Evolutionary conservation across 2,329 filamentous ascomycete genomes (phyloP).

Genomic region (Sclerotinia nivalis): DNA sequence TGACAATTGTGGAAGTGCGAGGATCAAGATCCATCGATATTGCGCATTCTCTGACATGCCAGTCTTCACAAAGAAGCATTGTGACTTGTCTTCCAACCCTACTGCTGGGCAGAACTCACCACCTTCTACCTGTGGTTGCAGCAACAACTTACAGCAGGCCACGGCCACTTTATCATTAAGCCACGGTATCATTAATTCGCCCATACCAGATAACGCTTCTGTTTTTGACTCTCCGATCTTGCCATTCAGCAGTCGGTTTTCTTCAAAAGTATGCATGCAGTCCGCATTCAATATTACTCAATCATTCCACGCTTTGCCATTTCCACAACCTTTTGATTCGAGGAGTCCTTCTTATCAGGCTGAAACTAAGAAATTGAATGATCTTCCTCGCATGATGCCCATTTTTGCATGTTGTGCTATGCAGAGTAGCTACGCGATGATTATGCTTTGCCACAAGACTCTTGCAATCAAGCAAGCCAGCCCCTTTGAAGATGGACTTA

Average conservation of each 20-base stretch:
- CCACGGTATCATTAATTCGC: conserved; percentile 16
- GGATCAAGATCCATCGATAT: conserved; percentile 55
- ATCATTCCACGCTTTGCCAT: conserved; percentile 50
- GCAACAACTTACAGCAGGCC: conserved; percentile 10
- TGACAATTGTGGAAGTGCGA: conserved; percentile 43
- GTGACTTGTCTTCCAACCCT: conserved; percentile 45
- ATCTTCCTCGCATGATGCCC: conserved; percentile 39
- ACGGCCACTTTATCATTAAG: neutral
- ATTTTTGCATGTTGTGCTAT: conserved; percentile 43
- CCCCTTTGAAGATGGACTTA: conserved; percentile 2
- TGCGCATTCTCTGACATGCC: conserved; percentile 53
- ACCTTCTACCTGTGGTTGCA: conserved; percentile 17
- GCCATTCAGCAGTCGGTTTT: conserved; percentile 50
- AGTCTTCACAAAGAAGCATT: conserved; percentile 52
- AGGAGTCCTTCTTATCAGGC: neutral
- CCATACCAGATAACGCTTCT: conserved; percentile 1
- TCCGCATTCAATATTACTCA: conserved; percentile 51
- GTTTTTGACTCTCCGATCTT: conserved; percentile 35
- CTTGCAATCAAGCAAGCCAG: conserved; percentile 26
- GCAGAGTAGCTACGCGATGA: conserved; percentile 42
- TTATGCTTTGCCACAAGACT: conserved; percentile 39
- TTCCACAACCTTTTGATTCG: conserved; percentile 39
- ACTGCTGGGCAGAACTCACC: neutral
- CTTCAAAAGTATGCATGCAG: conserved; percentile 52
- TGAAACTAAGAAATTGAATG: neutral